Evolutionary conservation across 2,329 filamentous ascomycete species (phyloP).

Genomic region (Fusarium sp.): DNA sequence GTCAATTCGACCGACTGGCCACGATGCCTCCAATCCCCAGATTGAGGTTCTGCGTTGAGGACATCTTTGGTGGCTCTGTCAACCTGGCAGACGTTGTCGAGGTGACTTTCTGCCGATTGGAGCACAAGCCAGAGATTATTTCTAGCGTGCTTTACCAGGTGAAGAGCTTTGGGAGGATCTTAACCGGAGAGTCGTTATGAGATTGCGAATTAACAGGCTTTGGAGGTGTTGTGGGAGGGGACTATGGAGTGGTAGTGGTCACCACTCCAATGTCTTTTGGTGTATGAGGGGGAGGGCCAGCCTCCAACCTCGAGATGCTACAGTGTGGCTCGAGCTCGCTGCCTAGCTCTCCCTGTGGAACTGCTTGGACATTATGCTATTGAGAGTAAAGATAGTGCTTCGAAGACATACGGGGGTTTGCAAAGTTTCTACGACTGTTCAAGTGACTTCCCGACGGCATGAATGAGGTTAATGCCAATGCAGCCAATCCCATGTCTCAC

Average conservation of each 20-base stretch:
- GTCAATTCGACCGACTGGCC: neutral
- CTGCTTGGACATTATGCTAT: neutral
- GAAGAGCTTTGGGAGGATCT: too few species aligned
- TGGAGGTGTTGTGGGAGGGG: neutral
- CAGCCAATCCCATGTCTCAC: constrained; percentile 6
- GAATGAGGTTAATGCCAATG: constrained; percentile 7
- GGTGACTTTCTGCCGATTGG: neutral
- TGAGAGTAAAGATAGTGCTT: neutral
- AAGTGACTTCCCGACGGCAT: neutral
- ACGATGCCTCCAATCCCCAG: neutral
- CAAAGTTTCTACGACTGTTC: neutral
- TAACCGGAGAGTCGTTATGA: too few species aligned
- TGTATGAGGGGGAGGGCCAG: neutral
- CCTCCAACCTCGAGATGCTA: neutral
- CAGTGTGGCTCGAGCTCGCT: neutral
- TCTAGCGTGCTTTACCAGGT: neutral
- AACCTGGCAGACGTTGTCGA: neutral
- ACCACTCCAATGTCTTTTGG: neutral
- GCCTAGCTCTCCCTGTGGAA: neutral
- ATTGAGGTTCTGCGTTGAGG: neutral
- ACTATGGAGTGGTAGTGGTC: neutral
- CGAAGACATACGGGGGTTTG: neutral
- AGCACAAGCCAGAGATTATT: neutral
- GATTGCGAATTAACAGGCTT: neutral
- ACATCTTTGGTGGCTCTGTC: neutral